A percentile compares a stretch with the other conserved stretches of the same genome.
Conservation (phyloP, 2,329 filamentous ascomycete species). For the Xylariaceae sp. region DNA sequence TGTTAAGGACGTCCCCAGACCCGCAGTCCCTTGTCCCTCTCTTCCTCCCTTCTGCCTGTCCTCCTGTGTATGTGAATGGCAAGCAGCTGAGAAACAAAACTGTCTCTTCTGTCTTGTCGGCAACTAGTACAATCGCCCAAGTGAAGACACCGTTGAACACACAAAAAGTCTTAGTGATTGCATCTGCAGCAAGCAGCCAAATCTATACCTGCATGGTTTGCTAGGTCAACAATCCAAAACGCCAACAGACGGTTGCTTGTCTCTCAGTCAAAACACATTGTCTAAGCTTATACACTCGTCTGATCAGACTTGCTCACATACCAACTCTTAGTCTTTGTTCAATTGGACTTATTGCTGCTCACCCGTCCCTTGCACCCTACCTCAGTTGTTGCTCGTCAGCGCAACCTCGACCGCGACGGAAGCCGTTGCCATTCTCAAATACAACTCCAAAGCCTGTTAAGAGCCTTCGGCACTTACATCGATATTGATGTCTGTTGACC, state of each 20-base stretch:
- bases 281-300: no score
- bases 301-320: no score
- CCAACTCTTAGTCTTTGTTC: no score
- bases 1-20: constrained; percentile 16
- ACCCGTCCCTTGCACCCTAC: constrained; percentile 2
- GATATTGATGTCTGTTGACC: constrained; percentile 58
- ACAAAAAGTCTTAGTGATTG: constrained; percentile 16
- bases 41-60: constrained; percentile 18
- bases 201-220: constrained; percentile 11
- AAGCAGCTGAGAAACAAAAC: not conserved
- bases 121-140: no score
- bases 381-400: not conserved
- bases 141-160: constrained; percentile 3
- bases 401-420: not conserved
- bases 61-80: constrained; percentile 12
- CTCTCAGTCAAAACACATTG: no score
- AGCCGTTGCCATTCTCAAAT: not conserved
- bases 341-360: constrained; percentile 1
- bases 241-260: constrained; percentile 10
- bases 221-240: constrained; percentile 15
- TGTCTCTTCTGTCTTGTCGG: no score
- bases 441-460: constrained; percentile 8
- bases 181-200: constrained; percentile 22
- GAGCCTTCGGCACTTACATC: constrained; percentile 29
- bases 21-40: constrained; percentile 18